Evolutionary conservation across 805 yeast genomes (phyloP).

Genomic region (Starmerella stigmatis): DNA sequence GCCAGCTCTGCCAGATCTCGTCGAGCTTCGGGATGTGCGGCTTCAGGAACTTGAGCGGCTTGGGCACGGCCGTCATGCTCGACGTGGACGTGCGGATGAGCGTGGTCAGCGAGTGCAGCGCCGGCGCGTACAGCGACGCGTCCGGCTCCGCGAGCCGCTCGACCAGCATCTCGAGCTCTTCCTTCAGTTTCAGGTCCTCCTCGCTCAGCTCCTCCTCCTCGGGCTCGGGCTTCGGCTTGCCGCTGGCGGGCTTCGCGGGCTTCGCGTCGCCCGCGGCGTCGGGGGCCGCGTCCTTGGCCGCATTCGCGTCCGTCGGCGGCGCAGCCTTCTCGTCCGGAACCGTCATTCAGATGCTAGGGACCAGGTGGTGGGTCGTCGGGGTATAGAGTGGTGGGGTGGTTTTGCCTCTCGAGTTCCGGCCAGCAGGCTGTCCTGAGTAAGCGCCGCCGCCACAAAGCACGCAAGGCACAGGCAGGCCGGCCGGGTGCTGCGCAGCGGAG

Average conservation of each 20-base stretch:
- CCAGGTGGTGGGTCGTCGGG: background rate
- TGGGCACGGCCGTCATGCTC: constrained; percentile 98
- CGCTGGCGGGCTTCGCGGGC: constrained; percentile 1
- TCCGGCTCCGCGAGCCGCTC: constrained; percentile 50
- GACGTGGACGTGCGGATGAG: constrained; percentile 87
- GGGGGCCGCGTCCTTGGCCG: background rate
- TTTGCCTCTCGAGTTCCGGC: background rate
- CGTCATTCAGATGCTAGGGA: background rate
- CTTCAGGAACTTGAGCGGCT: constrained; percentile 88
- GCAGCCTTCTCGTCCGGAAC: constrained; percentile 9
- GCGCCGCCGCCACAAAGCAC: constrained; percentile 3
- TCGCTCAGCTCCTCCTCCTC: constrained; percentile 80
- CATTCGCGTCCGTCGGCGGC: constrained; percentile 6
- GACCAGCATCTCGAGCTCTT: constrained; percentile 76
- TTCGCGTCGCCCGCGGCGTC: constrained; percentile 4
- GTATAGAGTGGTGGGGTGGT: background rate
- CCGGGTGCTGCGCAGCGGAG: too few relatives aligned
- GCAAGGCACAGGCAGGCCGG: too few relatives aligned
- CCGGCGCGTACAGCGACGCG: constrained; percentile 41
- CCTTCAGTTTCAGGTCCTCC: constrained; percentile 81
- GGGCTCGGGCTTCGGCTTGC: constrained; percentile 8
- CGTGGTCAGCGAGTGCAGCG: constrained; percentile 61
- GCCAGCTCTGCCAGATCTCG: constrained; percentile 59
- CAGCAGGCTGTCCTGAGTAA: constrained; percentile 1
- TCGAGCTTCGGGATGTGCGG: constrained; percentile 71